phyloP scores from a whole-genome alignment of 306 rosid genomes.

The Benincasa hispida region DNA sequence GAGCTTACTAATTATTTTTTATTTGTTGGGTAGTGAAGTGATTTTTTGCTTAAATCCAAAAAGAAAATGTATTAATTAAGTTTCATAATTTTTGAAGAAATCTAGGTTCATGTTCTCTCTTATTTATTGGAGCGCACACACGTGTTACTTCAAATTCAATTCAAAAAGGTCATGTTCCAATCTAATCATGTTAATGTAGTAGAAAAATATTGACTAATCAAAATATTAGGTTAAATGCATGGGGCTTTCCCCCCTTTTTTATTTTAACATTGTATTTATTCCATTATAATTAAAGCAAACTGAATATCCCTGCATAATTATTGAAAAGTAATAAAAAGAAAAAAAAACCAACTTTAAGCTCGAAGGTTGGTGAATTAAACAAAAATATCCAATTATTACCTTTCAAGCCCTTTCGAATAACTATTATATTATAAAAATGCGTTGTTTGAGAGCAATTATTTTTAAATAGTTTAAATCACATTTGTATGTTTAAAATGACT shows the following conservation, averaged over 20 bases:
- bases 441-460: too few species aligned
- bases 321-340: background rate
- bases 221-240: background rate
- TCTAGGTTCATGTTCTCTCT: background rate
- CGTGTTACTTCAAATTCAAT: background rate
- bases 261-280: background rate
- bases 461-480: too few species aligned
- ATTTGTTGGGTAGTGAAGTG: background rate
- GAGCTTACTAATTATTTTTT: background rate
- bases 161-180: background rate
- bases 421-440: too few species aligned
- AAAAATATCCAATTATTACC: too few species aligned
- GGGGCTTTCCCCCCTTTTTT: background rate
- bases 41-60: background rate
- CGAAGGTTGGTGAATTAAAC: too few species aligned
- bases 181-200: background rate
- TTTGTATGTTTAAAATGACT: too few species aligned
- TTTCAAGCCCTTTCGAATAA: too few species aligned
- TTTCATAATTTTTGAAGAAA: background rate
- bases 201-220: background rate
- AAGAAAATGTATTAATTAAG: background rate
- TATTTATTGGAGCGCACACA: background rate
- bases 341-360: background rate
- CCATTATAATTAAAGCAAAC: background rate
- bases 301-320: background rate